Conservation (phyloP, 768 basidiomycete species). For the Lactarius psammicola region DNA sequence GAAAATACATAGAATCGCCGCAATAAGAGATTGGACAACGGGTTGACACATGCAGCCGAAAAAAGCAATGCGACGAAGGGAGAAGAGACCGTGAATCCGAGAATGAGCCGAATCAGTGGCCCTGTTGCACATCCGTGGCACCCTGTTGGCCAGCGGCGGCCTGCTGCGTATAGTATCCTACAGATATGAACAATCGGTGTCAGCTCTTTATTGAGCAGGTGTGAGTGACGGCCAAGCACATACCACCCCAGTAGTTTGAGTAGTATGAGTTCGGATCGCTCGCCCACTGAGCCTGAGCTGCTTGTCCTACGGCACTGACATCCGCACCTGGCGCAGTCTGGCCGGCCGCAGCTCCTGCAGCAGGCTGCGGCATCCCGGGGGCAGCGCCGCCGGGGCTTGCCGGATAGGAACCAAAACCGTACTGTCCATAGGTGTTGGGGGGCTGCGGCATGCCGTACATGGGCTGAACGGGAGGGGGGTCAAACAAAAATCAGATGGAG, state of each 20-base stretch:
- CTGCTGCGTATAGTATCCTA: constrained; percentile 84
- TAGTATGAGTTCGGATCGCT: constrained; percentile 74
- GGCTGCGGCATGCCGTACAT: constrained; percentile 92
- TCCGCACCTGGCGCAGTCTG: constrained; percentile 51
- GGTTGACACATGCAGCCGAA: constrained; percentile 13
- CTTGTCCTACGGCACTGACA: constrained; percentile 49
- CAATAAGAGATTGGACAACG: constrained; percentile 20
- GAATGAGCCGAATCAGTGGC: constrained; percentile 24
- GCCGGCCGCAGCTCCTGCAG: constrained; percentile 52
- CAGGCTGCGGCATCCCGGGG: constrained; percentile 46
- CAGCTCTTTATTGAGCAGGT: background rate
- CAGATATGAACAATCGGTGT: constrained; percentile 6
- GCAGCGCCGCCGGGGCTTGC: constrained; percentile 62
- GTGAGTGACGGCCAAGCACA: constrained; percentile 33
- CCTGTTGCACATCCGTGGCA: constrained; percentile 47
- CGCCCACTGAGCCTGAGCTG: constrained; percentile 75
- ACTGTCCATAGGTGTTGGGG: constrained; percentile 73
- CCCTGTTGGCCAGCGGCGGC: constrained; percentile 56
- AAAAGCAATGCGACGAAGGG: constrained; percentile 12
- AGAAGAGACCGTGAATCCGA: constrained; percentile 6
- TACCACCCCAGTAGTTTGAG: constrained; percentile 83
- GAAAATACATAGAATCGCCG: constrained; percentile 15
- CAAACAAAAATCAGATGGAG: background rate
- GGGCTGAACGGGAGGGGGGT: constrained; percentile 47
- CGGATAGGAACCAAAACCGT: constrained; percentile 72